Evolutionary conservation across 2,329 filamentous ascomycete genomes (phyloP), one percentile per base, ranked within the genome.

Genomic region (Calcarisporium arbuscula): DNA sequence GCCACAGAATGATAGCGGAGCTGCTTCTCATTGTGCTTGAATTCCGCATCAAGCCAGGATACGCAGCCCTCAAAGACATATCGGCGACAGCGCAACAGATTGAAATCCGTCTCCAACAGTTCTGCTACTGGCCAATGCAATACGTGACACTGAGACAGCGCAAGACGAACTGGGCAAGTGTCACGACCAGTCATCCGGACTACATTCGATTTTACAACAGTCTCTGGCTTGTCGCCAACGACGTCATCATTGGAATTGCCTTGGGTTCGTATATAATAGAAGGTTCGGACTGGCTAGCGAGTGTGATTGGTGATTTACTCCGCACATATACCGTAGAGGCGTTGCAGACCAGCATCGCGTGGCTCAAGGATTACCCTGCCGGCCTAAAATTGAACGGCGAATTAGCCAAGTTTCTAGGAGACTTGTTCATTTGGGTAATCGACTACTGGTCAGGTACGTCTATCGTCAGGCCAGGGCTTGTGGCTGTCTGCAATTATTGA

Each of bases 161-260:
- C 25, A 94, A 94, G 54, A 80, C 82, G 43, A 87, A 94, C 49
- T 96, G 92, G 90, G 85, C 88, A 39, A 96, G 90, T 56, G 84
- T 96, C 36, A 95, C 89, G 1, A 92, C 83, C 30, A 95, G 83
- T 49, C 90, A 98, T 58, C 87, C 90, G 1, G 92, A 98, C 58
- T 98, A 98, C 57, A 98, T 98, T 46, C 83, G 92, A 12, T 98
- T 98, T 61, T 98, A 96, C 65, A 98, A 98, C 58, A 95, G 88
- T 52, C 68, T 98, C 5, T 98, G 92, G 92, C 82, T 98, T 8
- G 92, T 98, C 16, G 89, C 89, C 19, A 98, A 98, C 63, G 92
- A 98, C 62, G 84, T 98, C 30, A 98, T 98, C 45, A 96, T 98
- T 40, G 94, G 92, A 18, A 95, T 98, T 46, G 92, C 92, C 2